Base-by-base conservation (phyloP, 192 early-diverging fungal species). In the Coemansia sp. region DNA sequence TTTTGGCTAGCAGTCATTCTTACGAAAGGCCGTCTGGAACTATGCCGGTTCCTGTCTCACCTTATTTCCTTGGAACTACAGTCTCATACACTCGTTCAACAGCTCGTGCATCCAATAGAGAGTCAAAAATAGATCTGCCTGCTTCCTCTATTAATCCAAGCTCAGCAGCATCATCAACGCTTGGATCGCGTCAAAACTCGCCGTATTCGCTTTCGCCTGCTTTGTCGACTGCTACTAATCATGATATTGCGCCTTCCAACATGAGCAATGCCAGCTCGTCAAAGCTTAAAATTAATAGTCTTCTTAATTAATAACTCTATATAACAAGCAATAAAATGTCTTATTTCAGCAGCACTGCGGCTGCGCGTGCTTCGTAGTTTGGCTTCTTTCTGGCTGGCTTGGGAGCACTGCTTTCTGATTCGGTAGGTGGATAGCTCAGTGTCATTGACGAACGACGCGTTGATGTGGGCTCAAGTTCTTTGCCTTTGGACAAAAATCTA, bases 51-150 rank as follows among this genome's bases (percentile, higher is more conserved):
- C 44, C 44, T 46, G 44, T 20, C 9, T 40, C 57, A 26, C 53
- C 63, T 5, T 42, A 59, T 37, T 14, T 45, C 10, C 60, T 56
- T 41, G 57, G 72, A 3, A 19, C 55, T 0, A 50, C 61, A 0
- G 21, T 75, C 4, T 68, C 57, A 6, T 63, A 50, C 30, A 18
- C 65, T 10, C 57, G 72, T 14, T 75, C 72, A 16, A 75, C 72
- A 5, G 72, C 62, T 5, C 47, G 65, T 30, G 50, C 6, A 15
- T 28, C 11, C 1, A 19, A 21, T 26, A 10, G 42, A 16, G 36
- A 18, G 39, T 8, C 31, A 33, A 5, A 11, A 3, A 13, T 11
- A 0, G 49, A 55, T 18, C n/a, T 14, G 6, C 18, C 31, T 15
- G 31, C 19, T 3, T 47, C 45, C 9, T 23, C 33, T 3, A 15